Evolutionary conservation across 2,329 filamentous ascomycete genomes (phyloP), one percentile per base, ranked within the genome.

Genomic region (Exophiala dermatitidis): DNA sequence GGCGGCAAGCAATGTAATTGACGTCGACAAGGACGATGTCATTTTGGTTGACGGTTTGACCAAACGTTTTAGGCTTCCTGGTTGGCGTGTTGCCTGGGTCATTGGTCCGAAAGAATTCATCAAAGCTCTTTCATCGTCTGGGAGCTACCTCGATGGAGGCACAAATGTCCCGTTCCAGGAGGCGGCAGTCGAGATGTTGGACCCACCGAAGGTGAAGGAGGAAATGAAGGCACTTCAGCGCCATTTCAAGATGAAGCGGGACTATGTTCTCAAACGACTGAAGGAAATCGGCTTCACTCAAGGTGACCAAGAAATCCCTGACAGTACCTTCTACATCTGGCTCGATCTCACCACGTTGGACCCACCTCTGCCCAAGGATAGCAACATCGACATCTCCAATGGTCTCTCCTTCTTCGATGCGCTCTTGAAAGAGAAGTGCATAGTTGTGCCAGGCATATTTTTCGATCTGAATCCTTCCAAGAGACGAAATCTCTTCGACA

Each of bases 21-120:
- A 96, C 63, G 90, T 96, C 10, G 82, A 96, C 67, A 80, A 88
- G 66, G 88, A 94, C 66, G 88, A 95, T 65, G 90, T 97, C 1
- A 80, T 97, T 60, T 88, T 97, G 69, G 91, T 97, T 61, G 91
- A 97, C 67, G 91, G 91, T 46, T 79, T 97, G 29, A 97, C 91
- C 63, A 97, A 97, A 80, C 86, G 91, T 58, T 97, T 97, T 80
- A 85, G 91, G 62, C 83, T 97, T 32, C 91, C 91, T 1, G 91
- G 91, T 57, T 97, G 91, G 90, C 86, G 91, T 68, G 90, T 97
- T 41, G 90, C 91, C 4, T 97, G 91, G 91, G 90, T 97, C 62
- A 70, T 97, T 51, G 91, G 91, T 1, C 91, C 91, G 61, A 96
- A 95, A 76, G 90, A 95, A 65, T 97, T 95, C 72, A 89, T 96